Percentiles rank a stretch among this genome's conserved stretches.
phyloP scores from a whole-genome alignment of 2,329 filamentous ascomycete species.

The Penicillium sp. region DNA sequence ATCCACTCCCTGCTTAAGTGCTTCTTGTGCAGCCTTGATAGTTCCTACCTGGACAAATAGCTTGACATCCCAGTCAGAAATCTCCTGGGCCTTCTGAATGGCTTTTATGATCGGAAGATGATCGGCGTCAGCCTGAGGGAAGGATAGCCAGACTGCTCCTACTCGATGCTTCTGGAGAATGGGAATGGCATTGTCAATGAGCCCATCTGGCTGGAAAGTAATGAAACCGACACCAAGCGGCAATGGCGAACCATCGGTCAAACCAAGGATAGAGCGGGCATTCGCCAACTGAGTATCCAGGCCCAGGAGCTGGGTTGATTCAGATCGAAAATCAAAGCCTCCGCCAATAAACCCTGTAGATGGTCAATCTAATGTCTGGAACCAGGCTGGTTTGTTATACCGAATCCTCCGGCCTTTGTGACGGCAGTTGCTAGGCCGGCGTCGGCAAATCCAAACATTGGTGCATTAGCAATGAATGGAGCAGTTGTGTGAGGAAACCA shows the following conservation, averaged over 20 bases:
- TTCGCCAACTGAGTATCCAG: constrained; percentile 16
- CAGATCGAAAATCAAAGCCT: constrained; percentile 20
- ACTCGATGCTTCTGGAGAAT: constrained; percentile 56
- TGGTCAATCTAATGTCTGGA: not conserved
- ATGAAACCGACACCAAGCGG: constrained; percentile 65
- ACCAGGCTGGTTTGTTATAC: constrained; percentile 5
- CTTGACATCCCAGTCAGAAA: constrained; percentile 40
- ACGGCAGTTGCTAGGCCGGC: constrained; percentile 17
- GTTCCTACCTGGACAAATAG: constrained; percentile 65
- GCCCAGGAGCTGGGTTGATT: constrained; percentile 16
- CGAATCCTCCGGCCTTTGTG: constrained; percentile 21
- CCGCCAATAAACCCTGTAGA: constrained; percentile 23
- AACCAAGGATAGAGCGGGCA: constrained; percentile 9
- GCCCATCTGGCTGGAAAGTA: constrained; percentile 47
- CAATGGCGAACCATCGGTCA: constrained; percentile 27
- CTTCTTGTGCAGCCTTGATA: constrained; percentile 55
- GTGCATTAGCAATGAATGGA: constrained; percentile 27
- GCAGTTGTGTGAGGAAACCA: constrained; percentile 20
- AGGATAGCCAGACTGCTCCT: constrained; percentile 67
- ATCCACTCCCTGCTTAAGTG: constrained; percentile 53
- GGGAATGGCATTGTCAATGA: constrained; percentile 42
- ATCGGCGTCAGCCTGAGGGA: constrained; percentile 49
- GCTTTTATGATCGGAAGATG: constrained; percentile 35
- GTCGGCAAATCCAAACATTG: constrained; percentile 26
- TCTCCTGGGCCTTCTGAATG: constrained; percentile 27